Conservation (phyloP, 345 rosid genomes). For the Corchorus capsularis region DNA sequence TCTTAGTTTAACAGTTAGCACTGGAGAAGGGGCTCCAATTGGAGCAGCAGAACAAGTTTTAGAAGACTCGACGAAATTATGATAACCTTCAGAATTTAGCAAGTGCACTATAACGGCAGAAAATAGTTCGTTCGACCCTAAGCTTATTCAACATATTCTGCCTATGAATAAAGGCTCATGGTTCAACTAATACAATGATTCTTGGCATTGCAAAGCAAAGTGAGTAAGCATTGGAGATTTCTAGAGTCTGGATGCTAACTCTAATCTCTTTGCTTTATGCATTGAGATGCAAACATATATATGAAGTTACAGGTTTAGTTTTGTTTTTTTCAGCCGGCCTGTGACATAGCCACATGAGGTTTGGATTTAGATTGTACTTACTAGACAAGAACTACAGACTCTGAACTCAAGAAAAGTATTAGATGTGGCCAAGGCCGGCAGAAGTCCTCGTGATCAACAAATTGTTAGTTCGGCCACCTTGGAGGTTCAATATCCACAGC, state of each 20-base stretch:
- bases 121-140: too few species aligned
- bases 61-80: too few species aligned
- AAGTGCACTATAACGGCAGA: too few species aligned
- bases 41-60: too few species aligned
- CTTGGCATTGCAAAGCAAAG: too few species aligned
- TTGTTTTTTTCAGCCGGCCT: background rate
- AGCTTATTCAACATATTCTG: too few species aligned
- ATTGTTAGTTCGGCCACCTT: background rate
- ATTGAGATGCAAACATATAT: background rate
- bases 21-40: too few species aligned
- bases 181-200: too few species aligned
- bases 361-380: background rate
- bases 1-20: too few species aligned
- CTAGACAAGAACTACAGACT: conserved; percentile 7
- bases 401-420: background rate
- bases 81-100: too few species aligned
- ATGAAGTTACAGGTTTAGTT: background rate
- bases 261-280: background rate
- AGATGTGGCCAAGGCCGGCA: background rate
- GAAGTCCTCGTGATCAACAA: background rate
- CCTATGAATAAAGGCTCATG: too few species aligned
- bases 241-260: background rate
- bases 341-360: background rate
- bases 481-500: background rate
- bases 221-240: too few species aligned